These are phyloP conservation scores for Sporothrix phasma DNA, from an alignment of 2,329 filamentous ascomycete genomes.

Conservation along the genomic window DNA sequence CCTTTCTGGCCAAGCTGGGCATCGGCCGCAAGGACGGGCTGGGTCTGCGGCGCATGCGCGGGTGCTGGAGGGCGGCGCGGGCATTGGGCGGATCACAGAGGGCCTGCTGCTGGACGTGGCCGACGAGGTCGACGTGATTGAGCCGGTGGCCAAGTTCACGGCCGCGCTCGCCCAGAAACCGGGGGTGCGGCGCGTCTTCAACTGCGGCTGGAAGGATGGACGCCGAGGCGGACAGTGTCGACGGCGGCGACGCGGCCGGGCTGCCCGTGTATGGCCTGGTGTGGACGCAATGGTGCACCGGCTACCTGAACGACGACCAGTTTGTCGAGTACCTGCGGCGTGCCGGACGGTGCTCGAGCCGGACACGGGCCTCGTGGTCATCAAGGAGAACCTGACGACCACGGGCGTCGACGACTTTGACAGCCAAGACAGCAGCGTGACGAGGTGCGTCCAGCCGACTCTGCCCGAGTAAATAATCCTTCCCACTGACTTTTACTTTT, in stretches of 20 bases:
- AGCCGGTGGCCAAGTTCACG: conserved; percentile 78
- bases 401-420: conserved; percentile 60
- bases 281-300: conserved; percentile 86
- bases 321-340: conserved; percentile 54
- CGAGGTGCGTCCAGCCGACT: conserved; percentile 35
- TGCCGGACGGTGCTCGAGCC: conserved; percentile 39
- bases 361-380: conserved; percentile 46
- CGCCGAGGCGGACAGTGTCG: conserved; percentile 24
- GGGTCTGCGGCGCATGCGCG: conserved; percentile 24
- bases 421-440: conserved; percentile 65
- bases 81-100: conserved; percentile 71
- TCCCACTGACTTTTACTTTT: not conserved
- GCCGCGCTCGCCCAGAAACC: conserved; percentile 45
- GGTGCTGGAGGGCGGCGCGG: conserved; percentile 33
- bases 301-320: conserved; percentile 68
- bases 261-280: conserved; percentile 59
- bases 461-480: not conserved
- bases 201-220: conserved; percentile 67
- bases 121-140: conserved; percentile 68
- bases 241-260: conserved; percentile 24
- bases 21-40: conserved; percentile 27
- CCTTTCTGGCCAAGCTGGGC: conserved; percentile 61
- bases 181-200: conserved; percentile 55
- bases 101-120: conserved; percentile 64
- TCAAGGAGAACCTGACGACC: conserved; percentile 70